Percentiles rank a stretch among this genome's conserved stretches.
phyloP scores from a whole-genome alignment of 2,329 filamentous ascomycete species.

The Xylariaceae sp. region DNA sequence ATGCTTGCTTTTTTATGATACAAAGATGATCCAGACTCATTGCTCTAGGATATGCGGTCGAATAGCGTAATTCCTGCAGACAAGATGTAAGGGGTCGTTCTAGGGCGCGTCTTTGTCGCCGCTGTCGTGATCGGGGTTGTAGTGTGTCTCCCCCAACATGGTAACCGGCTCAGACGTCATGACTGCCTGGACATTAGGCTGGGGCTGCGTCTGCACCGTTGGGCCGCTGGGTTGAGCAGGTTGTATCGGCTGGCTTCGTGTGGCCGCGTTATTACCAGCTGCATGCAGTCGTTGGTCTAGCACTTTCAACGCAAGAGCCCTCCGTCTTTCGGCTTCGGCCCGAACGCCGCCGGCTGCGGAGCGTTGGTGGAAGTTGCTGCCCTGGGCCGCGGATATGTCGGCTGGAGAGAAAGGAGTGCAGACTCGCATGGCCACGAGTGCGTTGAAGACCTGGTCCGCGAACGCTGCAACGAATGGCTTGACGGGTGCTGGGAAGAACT shows the following conservation, averaged over 20 bases:
- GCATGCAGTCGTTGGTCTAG: constrained; percentile 87
- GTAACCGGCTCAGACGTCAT: constrained; percentile 53
- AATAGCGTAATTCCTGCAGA: constrained; percentile 6
- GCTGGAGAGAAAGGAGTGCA: constrained; percentile 82
- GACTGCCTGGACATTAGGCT: constrained; percentile 51
- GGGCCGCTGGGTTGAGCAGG: constrained; percentile 49
- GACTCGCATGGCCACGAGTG: constrained; percentile 70
- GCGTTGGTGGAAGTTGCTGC: constrained; percentile 55
- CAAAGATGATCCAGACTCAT: constrained; percentile 22
- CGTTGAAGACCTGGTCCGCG: constrained; percentile 68
- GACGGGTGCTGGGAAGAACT: constrained; percentile 84
- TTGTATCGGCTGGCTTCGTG: constrained; percentile 37
- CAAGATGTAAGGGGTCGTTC: constrained; percentile 3
- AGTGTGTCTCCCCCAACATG: constrained; percentile 66
- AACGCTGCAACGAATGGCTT: constrained; percentile 73
- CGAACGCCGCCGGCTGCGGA: constrained; percentile 65
- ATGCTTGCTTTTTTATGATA: constrained; percentile 28
- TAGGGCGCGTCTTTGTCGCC: constrained; percentile 34
- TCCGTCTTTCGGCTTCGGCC: constrained; percentile 85
- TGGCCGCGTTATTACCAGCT: constrained; percentile 57
- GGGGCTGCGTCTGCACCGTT: constrained; percentile 54
- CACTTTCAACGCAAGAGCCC: constrained; percentile 84
- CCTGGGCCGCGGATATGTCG: constrained; percentile 71
- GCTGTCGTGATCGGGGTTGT: constrained; percentile 59
- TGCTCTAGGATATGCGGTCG: constrained; percentile 8